phyloP scores from a whole-genome alignment of 2,329 filamentous ascomycete species.

The Claviceps sp. region DNA sequence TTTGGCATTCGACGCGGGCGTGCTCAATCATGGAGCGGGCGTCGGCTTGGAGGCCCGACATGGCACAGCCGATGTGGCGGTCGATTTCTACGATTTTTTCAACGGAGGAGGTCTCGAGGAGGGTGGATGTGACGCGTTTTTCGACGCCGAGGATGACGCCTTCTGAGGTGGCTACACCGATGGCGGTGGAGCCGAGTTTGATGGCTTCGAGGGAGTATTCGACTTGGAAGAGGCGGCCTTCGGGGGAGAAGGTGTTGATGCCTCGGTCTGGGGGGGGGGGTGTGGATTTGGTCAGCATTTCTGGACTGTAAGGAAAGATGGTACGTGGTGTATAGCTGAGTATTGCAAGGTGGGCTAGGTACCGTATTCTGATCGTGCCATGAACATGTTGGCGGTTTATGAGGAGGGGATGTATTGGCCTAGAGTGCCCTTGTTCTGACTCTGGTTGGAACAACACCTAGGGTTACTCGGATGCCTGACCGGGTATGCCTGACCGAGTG shows the following conservation, averaged over 20 bases:
- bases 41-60: slow-evolving; percentile 95
- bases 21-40: slow-evolving; percentile 97
- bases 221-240: slow-evolving; percentile 99
- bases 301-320: too few relatives aligned
- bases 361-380: slow-evolving; percentile 99
- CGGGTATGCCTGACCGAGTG: too few relatives aligned
- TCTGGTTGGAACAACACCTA: neutral
- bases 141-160: slow-evolving; percentile 95
- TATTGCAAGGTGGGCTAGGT: slow-evolving; percentile 10
- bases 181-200: slow-evolving; percentile 96
- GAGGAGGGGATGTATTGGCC: neutral
- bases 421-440: neutral
- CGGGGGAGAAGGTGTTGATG: slow-evolving; percentile 99
- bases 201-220: slow-evolving; percentile 99
- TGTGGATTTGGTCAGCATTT: neutral
- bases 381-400: slow-evolving; percentile 72
- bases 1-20: slow-evolving; percentile 93
- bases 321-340: neutral
- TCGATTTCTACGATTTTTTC: slow-evolving; percentile 99
- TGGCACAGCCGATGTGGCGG: slow-evolving; percentile 95
- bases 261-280: slow-evolving; percentile 58
- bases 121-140: slow-evolving; percentile 95
- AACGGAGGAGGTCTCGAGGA: slow-evolving; percentile 93
- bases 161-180: slow-evolving; percentile 90
- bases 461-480: neutral